A percentile compares a stretch with the other conserved stretches of the same genome.
Conservation (phyloP, 441 rosid genomes). For the Daphne laureola region DNA sequence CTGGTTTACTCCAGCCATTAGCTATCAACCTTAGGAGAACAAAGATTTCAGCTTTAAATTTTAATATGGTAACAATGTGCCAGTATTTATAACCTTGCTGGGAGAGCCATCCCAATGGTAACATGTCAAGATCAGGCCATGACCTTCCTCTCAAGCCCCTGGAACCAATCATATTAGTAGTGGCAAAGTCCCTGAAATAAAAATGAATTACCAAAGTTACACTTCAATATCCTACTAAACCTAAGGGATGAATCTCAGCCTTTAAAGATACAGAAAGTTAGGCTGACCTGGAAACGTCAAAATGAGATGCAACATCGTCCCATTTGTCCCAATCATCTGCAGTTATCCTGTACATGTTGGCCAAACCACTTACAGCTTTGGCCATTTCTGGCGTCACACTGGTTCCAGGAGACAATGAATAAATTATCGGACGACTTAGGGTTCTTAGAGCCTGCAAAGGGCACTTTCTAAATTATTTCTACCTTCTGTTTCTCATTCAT, state of each 20-base stretch:
- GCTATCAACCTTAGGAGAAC: conserved; percentile 4
- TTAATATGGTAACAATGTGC: conserved; percentile 9
- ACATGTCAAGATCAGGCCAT: conserved; percentile 93
- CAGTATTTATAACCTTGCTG: conserved; percentile 49
- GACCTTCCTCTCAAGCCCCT: conserved; percentile 62
- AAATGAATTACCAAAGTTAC: conserved; percentile 3
- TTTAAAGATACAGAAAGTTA: conserved; percentile 8
- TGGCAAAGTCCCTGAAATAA: conserved; percentile 52
- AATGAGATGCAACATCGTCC: conserved; percentile 74
- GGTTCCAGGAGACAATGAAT: conserved; percentile 90
- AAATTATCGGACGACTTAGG: conserved; percentile 58
- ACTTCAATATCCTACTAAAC: no score
- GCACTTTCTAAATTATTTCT: conserved; percentile 9
- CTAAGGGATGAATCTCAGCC: background rate
- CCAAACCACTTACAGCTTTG: conserved; percentile 51
- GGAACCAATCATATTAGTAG: conserved; percentile 60
- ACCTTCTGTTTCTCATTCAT: background rate
- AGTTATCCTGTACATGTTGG: conserved; percentile 83
- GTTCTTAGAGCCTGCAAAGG: conserved; percentile 55
- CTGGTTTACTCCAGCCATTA: conserved; percentile 1
- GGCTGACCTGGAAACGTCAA: conserved; percentile 62
- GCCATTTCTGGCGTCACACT: conserved; percentile 81
- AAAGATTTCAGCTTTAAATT: background rate
- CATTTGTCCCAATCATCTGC: conserved; percentile 96
- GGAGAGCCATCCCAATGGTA: conserved; percentile 88